Percentiles rank a stretch among this genome's conserved stretches.
phyloP scores from a whole-genome alignment of 495 filamentous ascomycete species.

The Xylaria flabelliformis region DNA sequence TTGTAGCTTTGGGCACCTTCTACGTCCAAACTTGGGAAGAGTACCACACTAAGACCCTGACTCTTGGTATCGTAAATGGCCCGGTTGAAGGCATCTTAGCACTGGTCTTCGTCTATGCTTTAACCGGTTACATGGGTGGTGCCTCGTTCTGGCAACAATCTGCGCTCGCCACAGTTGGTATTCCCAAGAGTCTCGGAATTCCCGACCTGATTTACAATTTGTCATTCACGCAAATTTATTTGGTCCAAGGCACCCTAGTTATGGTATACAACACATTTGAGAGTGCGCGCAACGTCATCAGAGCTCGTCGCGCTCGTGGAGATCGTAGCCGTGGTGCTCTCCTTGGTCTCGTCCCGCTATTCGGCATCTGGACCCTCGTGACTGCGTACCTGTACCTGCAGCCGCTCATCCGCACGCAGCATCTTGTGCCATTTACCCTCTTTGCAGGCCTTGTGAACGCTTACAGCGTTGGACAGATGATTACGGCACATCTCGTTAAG shows the following conservation, averaged over 20 bases:
- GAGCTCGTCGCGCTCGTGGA: constrained; percentile 73
- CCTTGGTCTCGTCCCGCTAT: constrained; percentile 81
- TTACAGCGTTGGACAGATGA: constrained; percentile 93
- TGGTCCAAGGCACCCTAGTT: constrained; percentile 86
- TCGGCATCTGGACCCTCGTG: constrained; percentile 73
- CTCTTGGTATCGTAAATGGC: constrained; percentile 88
- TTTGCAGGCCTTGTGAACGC: constrained; percentile 90
- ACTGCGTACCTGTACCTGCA: constrained; percentile 81
- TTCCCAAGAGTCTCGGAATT: constrained; percentile 68
- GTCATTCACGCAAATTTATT: constrained; percentile 88
- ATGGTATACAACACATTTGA: constrained; percentile 81
- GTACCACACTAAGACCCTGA: constrained; percentile 96
- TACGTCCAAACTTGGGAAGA: constrained; percentile 99
- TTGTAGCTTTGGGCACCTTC: constrained; percentile 79
- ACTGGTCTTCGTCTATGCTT: constrained; percentile 78
- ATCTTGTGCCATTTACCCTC: constrained; percentile 85
- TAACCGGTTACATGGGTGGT: constrained; percentile 84
- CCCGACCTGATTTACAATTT: constrained; percentile 74
- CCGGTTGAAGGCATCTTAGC: constrained; percentile 95
- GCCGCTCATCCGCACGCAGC: constrained; percentile 77
- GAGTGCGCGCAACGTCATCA: constrained; percentile 81
- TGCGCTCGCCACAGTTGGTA: constrained; percentile 73
- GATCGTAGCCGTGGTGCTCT: constrained; percentile 75
- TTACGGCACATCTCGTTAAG: constrained; percentile 88
- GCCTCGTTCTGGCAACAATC: constrained; percentile 91